Evolutionary conservation across 768 basidiomycete genomes (phyloP).

Genomic region (Pleurotus platypus): DNA sequence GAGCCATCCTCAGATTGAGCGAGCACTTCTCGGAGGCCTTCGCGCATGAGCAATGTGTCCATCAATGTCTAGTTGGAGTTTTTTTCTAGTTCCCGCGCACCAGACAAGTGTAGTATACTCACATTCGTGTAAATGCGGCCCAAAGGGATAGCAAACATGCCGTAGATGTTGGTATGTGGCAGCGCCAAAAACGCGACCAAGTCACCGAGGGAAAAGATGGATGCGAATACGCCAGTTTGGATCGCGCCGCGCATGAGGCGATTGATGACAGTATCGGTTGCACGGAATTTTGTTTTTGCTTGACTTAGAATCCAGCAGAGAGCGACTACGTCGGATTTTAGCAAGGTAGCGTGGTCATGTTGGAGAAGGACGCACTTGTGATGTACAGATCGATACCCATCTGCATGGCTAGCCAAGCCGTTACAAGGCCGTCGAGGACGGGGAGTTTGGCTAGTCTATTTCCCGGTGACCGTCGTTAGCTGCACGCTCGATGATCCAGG

Average conservation of each 20-base stretch:
- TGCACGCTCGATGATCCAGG: not conserved
- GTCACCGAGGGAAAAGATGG: constrained; percentile 30
- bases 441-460: constrained; percentile 4
- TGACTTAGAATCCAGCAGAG: constrained; percentile 1
- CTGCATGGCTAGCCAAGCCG: constrained; percentile 16
- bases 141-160: constrained; percentile 35
- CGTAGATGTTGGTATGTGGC: constrained; percentile 26
- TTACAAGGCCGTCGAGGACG: constrained; percentile 9
- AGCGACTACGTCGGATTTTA: not conserved
- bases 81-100: too few species aligned
- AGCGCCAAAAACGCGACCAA: constrained; percentile 25
- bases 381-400: constrained; percentile 14
- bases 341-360: not conserved
- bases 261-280: constrained; percentile 16
- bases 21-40: constrained; percentile 1
- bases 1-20: not conserved
- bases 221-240: constrained; percentile 31
- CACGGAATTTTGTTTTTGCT: constrained; percentile 1
- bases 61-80: constrained; percentile 3
- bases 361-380: constrained; percentile 1
- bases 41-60: constrained; percentile 9
- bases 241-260: constrained; percentile 28
- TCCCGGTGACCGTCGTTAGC: not conserved
- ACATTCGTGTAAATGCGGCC: constrained; percentile 42
- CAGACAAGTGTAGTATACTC: constrained; percentile 4